phyloP scores from a whole-genome alignment of 192 early-diverging fungal species.

The Coemansia sp. region DNA sequence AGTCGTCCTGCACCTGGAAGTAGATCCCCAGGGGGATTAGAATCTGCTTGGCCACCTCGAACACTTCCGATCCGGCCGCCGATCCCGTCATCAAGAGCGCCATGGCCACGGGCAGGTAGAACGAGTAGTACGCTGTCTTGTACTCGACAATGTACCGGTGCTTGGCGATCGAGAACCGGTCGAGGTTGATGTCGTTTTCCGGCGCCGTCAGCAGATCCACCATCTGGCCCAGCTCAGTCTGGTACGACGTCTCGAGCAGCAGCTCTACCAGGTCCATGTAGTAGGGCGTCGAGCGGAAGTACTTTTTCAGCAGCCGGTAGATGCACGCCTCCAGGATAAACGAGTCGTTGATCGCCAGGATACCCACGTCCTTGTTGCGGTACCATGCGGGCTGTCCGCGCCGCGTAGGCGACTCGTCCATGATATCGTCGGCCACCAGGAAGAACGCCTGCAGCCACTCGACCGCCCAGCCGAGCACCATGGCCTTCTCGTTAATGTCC shows the following conservation, averaged over 20 bases:
- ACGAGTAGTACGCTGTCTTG: constrained; percentile 99
- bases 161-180: constrained; percentile 89
- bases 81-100: constrained; percentile 90
- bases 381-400: constrained; percentile 99
- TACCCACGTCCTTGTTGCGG: constrained; percentile 74
- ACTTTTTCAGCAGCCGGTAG: constrained; percentile 92
- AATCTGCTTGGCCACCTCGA: constrained; percentile 78
- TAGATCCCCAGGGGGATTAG: constrained; percentile 96
- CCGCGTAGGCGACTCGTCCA: constrained; percentile 94
- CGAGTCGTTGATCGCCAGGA: constrained; percentile 94
- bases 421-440: constrained; percentile 98
- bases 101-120: constrained; percentile 96
- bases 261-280: constrained; percentile 92
- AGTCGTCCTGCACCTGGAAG: constrained; percentile 99
- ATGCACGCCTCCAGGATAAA: constrained; percentile 91
- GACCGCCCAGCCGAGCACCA: constrained; percentile 92
- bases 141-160: constrained; percentile 92
- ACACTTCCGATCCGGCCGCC: constrained; percentile 66
- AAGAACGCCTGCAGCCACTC: constrained; percentile 99
- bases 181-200: constrained; percentile 90
- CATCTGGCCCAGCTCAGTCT: constrained; percentile 97
- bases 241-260: constrained; percentile 93
- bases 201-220: constrained; percentile 98
- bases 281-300: constrained; percentile 82
- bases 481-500: constrained; percentile 82